Evolutionary conservation across 2,329 filamentous ascomycete genomes (phyloP), one percentile per base, ranked within the genome.

Genomic region (Ophiostoma ulmi): DNA sequence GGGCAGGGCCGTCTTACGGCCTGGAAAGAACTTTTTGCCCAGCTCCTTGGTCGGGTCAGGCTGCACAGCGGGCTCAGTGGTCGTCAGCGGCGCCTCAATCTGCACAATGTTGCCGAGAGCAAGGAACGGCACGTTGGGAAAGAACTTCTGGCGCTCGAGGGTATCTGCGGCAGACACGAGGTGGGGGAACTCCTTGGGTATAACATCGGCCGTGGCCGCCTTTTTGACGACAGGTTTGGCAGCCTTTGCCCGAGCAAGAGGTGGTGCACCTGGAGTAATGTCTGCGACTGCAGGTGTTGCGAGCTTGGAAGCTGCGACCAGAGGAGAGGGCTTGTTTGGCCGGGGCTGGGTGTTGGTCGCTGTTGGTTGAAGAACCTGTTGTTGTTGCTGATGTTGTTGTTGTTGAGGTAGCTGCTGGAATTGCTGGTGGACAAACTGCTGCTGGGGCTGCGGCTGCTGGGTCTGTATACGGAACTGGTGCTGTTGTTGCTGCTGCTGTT

Each of bases 41-140:
- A 75, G 66, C 3, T 75, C 70, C 68, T 75, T 75, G 31, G 71
- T 35, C 8, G 74, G 73, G 48, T 74, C 74, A 0, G 73, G 74
- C n/a, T 70, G 71, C 0, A 75, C 67, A 6, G 73, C 72, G 5
- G 73, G 74, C n/a, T 74, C 73, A 1, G 69, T 68, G 0, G 72
- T 72, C 7, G 65, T 72, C 26, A 70, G 26, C 0, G 74, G 74
- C 1, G 72, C 70, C 61, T 73, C 73, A 3, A 75, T 72, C 11
- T 74, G 44, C 20, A 75, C 71, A 1, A 61, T 1, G 10, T 74
- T 73, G 10, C 74, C 74, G 0, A 75, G 67, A 0, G 68, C 73
- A 22, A 75, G 44, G 55, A 67, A 72, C 4, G 71, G 70, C 31
- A 70, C 74, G 5, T 72, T 69, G 0, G 72, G 73, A 35, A 75